These are phyloP conservation scores for Echinochloa phyllopogon DNA, from an alignment of 176 grass and related monocot species.

Conservation along the genomic window DNA sequence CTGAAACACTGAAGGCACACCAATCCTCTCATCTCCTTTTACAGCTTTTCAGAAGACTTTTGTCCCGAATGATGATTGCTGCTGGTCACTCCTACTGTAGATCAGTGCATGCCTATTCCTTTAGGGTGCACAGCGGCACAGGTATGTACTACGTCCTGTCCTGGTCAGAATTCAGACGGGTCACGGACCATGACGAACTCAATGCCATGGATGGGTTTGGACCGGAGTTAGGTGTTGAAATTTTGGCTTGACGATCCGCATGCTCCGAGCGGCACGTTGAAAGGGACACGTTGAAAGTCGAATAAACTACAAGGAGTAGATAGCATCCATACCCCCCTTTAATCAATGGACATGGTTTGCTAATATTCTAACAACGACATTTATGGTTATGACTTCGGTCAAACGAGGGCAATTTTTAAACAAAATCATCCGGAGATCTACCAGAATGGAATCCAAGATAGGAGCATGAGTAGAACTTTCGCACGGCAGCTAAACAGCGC, in stretches of 20 bases:
- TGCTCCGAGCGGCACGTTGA: not conserved
- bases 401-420: not conserved
- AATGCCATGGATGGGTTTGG: not conserved
- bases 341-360: not conserved
- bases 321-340: not conserved
- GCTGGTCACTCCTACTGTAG: not conserved
- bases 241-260: not conserved
- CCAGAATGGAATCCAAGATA: not conserved
- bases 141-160: not conserved
- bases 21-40: not conserved
- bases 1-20: constrained; percentile 21
- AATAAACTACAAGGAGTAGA: not conserved
- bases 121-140: not conserved
- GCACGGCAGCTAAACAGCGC: not conserved
- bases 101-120: not conserved
- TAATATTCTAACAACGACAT: not conserved
- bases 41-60: constrained; percentile 4
- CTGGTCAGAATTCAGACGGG: not conserved
- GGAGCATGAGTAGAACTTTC: not conserved
- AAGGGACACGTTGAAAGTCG: not conserved
- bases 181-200: not conserved
- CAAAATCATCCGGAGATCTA: not conserved
- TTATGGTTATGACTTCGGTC: not conserved
- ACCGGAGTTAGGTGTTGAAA: constrained; percentile 13
- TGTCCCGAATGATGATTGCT: constrained; percentile 11